phyloP scores from a whole-genome alignment of 139 green algal genomes.

The Edaphochlamys debaryana region DNA sequence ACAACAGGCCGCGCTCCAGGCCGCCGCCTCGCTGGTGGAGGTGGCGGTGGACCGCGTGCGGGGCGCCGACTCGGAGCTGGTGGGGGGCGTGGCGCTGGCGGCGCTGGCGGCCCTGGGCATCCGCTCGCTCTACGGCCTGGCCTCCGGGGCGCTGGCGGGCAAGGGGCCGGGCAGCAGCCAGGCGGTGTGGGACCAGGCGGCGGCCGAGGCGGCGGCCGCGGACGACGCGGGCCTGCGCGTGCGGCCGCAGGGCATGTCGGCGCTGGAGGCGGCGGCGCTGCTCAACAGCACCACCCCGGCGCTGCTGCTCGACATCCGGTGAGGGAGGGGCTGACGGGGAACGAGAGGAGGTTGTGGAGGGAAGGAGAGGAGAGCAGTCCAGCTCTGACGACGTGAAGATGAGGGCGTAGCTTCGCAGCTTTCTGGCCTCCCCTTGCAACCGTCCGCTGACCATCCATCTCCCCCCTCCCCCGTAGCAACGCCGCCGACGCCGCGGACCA shows the following conservation, averaged over 20 bases:
- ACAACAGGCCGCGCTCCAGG: neutral
- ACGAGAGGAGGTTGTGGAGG: neutral
- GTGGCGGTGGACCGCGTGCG: neutral
- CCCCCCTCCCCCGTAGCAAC: neutral
- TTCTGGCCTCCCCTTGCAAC: too few relatives aligned
- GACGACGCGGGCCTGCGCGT: neutral
- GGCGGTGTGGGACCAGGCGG: too few relatives aligned
- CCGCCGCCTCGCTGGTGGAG: slow-evolving; percentile 17
- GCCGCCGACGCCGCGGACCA: neutral
- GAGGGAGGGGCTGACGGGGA: neutral
- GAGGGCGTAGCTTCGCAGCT: too few relatives aligned
- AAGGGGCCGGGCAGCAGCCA: neutral
- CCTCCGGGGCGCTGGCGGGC: neutral
- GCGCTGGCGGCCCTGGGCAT: slow-evolving; percentile 10
- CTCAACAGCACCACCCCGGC: slow-evolving; percentile 28
- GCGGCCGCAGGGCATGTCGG: neutral
- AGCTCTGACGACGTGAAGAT: too few relatives aligned
- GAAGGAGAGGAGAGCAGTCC: too few relatives aligned
- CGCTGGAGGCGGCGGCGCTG: slow-evolving; percentile 17
- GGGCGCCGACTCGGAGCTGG: slow-evolving; percentile 5
- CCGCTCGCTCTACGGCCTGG: too few relatives aligned
- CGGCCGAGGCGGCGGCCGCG: neutral
- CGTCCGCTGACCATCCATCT: too few relatives aligned
- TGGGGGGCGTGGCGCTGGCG: slow-evolving; percentile 13
- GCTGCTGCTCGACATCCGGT: slow-evolving; percentile 30